Evolutionary conservation across 73 alveolate genomes (phyloP), one percentile per base, ranked within the genome.

Genomic region (Paramecium biaurelia): DNA sequence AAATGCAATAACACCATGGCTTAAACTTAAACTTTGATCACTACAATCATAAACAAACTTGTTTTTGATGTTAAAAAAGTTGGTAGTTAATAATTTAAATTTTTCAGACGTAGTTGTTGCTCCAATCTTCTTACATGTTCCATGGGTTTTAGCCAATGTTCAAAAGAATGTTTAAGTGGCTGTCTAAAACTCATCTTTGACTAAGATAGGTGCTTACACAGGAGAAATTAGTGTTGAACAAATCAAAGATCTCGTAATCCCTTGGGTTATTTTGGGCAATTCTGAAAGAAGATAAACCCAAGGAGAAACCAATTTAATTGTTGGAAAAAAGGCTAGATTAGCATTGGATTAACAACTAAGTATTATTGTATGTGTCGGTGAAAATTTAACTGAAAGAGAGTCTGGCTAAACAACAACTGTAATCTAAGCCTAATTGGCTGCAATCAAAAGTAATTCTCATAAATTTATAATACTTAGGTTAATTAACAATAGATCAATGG

Each of bases 171-270:
- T 96, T 43, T 35, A 70, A 26, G 95, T 96, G 57, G 95, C 99
- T 26, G 98, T 99, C 26, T 95, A 98, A 92, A 96, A 97, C 63
- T 89, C 96, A 58, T 96, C 99, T 26, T 93, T 95, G 21, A 93
- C 95, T 10, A 98, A 96, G 86, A 88, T 89, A 38, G 99, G 99
- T 14, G 99, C 99, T 0, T 98, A 93, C 95, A 98, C 99, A 23
- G 99, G 99, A 15, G 99, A 98, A 93, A 93, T 98, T 56, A 95
- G 99, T 85, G 99, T 99, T 57, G 98, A 98, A 88, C 95, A 95
- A 96, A 89, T 98, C 26, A 92, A 92, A 89, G 99, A 98, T 95
- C 85, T 97, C 82, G 99, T 99, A 59, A 93, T 98, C 70, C 85
- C 95, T 84, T 94, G 98, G 98, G 99, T 93, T 63, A 96, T 98